Base-by-base conservation (phyloP, 805 yeast genomes). In the Torulaspora gathmanii region DNA sequence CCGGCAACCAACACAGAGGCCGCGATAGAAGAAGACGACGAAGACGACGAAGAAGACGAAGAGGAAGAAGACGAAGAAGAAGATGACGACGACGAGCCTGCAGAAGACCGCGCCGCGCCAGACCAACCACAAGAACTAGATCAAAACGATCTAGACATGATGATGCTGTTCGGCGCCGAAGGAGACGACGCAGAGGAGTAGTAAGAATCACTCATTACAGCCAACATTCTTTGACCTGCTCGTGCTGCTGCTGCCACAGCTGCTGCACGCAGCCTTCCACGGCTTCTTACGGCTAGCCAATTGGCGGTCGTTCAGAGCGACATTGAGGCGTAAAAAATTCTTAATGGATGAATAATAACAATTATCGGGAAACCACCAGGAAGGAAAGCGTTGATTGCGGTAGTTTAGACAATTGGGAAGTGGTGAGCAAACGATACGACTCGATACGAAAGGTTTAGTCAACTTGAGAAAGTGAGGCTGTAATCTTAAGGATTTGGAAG, bases 151-250 rank as follows among this genome's bases (percentile, higher is more conserved):
- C 54, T 61, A 28, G 68, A 63, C 46, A 64, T 63, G 70, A 65
- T 63, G 69, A 58, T 60, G 62, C 47, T 61, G n/a, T 64, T 64
- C 37, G 70, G 68, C 23, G 68, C 62, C 9, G 69, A 64, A 36
- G 68, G 65, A 8, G 61, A 53, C 35, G 65, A 54, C 12, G 46
- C 35, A 17, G 48, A 50, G 12, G 46, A 45, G 13, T 46, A 40
- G 27, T n/a, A 13, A 19, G 5, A 8, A 12, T 8, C 33, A 17
- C n/a, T 8, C n/a, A 22, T 37, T 26, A 15, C 20, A 15, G 15
- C 26, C 29, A 29, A 25, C 40, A 34, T 22, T 12, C 17, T 16
- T 20, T 39, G 9, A 20, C 23, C 17, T 20, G 27, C 44, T 26
- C n/a, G n/a, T n/a, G n/a, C n/a, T n/a, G n/a, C n/a, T n/a, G n/a